Base-by-base conservation (phyloP, 352 stramenopile genomes). In the Globisporangium paroecandrum region DNA sequence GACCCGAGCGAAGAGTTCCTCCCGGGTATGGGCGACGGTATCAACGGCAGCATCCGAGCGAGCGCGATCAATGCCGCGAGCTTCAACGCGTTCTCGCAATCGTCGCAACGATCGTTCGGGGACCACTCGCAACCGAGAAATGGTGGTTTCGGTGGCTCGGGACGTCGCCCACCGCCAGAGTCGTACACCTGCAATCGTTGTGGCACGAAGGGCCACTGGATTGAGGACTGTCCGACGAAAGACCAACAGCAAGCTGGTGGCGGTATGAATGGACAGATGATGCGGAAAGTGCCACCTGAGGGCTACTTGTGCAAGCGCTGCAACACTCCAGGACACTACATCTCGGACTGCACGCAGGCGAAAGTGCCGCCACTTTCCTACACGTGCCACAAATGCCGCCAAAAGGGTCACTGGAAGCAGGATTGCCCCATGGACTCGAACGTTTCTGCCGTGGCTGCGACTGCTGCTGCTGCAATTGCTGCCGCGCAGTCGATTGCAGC, bases 141-240 rank as follows among this genome's bases (percentile, higher is more conserved):
- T 15, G 70, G 41, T 41, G 60, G 71, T 15, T 71, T 70, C 69
- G 67, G 70, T 1, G 75, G 78, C 0, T 47, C 49, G 1, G 64
- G 64, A 38, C 79, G 87, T 24, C 81, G 87, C 29, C 75, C 85
- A 47, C 87, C 87, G 7, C 87, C 87, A 13, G 87, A 95, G 25
- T 90, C 84, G 62, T 95, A 95, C 77, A 95, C 85, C 24, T 95
- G 87, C 80, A 95, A 95, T 57, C 87, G 87, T 22, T 95, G 87
- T 61, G 81, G 85, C 49, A 92, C 81, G 22, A 94, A 94, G 66
- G 86, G 86, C 53, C 87, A 95, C 57, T 95, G 87, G 87, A 95
- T 95, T 57, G 85, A 95, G 54, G 87, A 95, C 64, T 95, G 87
- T 66, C 87, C 87, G 47, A 93, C 84, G 9, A 94, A 93, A 72